Conservation (phyloP, 106 monocot genomes). For the Allium fistulosum region DNA sequence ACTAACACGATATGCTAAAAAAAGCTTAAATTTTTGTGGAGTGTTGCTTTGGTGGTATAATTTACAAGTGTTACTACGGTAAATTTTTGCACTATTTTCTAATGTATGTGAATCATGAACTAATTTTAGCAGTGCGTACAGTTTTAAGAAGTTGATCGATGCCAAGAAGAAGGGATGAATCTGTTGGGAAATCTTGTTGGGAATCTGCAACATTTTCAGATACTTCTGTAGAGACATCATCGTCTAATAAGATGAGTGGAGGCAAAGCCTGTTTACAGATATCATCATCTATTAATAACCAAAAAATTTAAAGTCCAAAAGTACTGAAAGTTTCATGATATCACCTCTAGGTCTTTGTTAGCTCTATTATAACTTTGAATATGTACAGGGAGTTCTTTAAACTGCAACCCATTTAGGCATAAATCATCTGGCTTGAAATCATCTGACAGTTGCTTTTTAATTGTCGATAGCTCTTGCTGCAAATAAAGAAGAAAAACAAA, state of each 20-base stretch:
- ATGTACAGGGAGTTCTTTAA: slow-evolving; percentile 21
- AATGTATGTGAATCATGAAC: not conserved
- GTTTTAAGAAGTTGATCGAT: slow-evolving; percentile 67
- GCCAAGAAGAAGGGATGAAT: slow-evolving; percentile 41
- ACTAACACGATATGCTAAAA: too few species aligned
- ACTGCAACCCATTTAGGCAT: slow-evolving; percentile 45
- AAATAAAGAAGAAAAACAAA: slow-evolving; percentile 4
- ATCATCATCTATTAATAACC: not conserved
- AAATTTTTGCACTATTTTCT: not conserved
- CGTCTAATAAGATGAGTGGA: slow-evolving; percentile 27
- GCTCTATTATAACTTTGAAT: slow-evolving; percentile 15
- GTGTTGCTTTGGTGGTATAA: too few species aligned
- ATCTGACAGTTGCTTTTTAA: slow-evolving; percentile 42
- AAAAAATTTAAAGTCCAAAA: not conserved
- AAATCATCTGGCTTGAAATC: slow-evolving; percentile 67
- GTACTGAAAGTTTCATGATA: not conserved
- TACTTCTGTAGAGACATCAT: slow-evolving; percentile 41
- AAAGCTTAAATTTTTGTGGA: too few species aligned
- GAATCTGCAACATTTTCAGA: slow-evolving; percentile 34
- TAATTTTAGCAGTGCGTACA: slow-evolving; percentile 16
- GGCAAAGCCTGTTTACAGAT: slow-evolving; percentile 24
- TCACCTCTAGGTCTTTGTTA: slow-evolving; percentile 15
- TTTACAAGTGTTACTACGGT: not conserved
- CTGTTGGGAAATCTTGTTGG: slow-evolving; percentile 8
- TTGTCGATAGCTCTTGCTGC: slow-evolving; percentile 43